phyloP scores from a whole-genome alignment of 257 asterid species.

The Solanum paucissectum region DNA sequence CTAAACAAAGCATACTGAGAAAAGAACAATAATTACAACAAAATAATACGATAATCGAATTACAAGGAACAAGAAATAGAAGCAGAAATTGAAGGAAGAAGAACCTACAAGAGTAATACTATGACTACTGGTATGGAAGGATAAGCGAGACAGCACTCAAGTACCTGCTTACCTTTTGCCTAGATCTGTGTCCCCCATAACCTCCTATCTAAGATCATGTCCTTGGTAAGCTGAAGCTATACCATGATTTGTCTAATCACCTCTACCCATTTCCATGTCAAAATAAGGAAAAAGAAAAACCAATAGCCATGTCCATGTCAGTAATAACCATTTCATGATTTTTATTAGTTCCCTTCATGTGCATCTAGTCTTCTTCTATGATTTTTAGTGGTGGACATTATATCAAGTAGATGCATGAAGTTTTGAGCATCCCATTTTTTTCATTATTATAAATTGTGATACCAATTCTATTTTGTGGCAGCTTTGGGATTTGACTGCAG shows the following conservation, averaged over 20 bases:
- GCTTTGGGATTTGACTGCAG: conserved; percentile 99
- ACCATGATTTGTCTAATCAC: background rate
- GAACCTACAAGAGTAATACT: background rate
- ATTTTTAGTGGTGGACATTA: background rate
- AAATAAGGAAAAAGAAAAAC: background rate
- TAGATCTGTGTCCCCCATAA: background rate
- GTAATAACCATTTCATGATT: background rate
- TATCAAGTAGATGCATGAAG: background rate
- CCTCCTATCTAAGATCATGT: background rate
- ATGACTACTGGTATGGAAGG: background rate
- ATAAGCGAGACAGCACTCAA: background rate
- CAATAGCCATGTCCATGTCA: background rate
- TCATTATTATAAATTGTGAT: background rate
- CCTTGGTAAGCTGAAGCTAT: background rate
- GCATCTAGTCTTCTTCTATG: background rate
- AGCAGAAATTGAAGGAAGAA: background rate
- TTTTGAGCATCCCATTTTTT: background rate
- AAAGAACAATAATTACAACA: background rate
- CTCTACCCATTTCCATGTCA: background rate
- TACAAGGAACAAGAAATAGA: background rate
- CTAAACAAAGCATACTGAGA: background rate
- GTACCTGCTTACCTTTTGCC: background rate
- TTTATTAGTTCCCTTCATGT: background rate
- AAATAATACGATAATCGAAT: background rate
- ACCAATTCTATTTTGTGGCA: conserved; percentile 20